Conservation (phyloP, 352 stramenopile species). For the Sclerospora graminicola region DNA sequence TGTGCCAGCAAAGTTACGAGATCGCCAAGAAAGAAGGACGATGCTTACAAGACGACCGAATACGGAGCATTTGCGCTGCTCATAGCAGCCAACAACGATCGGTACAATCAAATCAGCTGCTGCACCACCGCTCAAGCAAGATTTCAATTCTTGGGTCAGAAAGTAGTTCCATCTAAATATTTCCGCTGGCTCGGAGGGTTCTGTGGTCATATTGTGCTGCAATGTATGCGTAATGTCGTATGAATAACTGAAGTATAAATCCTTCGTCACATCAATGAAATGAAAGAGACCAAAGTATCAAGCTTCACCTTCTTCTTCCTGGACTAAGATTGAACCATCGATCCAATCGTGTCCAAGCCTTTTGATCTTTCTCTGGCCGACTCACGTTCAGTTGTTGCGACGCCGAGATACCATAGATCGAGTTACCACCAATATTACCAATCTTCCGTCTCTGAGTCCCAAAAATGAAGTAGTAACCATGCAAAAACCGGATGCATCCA, state of each 20-base stretch:
- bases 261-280: constrained; percentile 97
- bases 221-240: constrained; percentile 97
- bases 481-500: constrained; percentile 96
- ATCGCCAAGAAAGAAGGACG: constrained; percentile 93
- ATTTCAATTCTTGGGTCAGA: constrained; percentile 88
- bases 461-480: constrained; percentile 98
- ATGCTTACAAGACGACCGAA: no score
- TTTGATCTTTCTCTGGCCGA: constrained; percentile 34
- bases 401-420: constrained; percentile 95
- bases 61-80: no score
- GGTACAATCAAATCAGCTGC: no score
- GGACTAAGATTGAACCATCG: no score
- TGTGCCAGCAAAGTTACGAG: no score
- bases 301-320: constrained; percentile 78
- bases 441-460: constrained; percentile 96
- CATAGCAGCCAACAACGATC: no score
- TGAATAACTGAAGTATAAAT: constrained; percentile 99
- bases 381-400: constrained; percentile 88
- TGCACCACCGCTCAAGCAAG: constrained; percentile 71
- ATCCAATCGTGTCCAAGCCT: constrained; percentile 58
- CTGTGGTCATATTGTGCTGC: constrained; percentile 95
- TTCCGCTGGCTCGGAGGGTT: constrained; percentile 74
- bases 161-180: constrained; percentile 98
- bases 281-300: constrained; percentile 96
- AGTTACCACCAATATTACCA: constrained; percentile 91